Evolutionary conservation across 371 early-diverging fungal genomes (phyloP), one percentile per base, ranked within the genome.

Genomic region (Lichtheimia corymbifera): DNA sequence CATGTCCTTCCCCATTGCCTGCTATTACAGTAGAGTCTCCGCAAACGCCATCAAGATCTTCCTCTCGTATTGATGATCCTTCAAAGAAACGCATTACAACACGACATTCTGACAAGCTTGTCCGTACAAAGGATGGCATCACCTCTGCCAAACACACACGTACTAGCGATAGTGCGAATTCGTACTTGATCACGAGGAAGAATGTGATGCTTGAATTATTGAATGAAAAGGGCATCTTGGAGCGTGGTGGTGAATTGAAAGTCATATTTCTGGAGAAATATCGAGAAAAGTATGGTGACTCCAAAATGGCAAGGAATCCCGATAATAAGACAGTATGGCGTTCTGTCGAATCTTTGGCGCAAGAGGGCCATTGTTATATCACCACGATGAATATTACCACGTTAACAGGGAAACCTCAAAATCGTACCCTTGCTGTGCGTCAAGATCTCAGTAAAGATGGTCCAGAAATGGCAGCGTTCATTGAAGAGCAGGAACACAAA

Each of bases 101-200:
- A 35, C 35, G 35, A 9, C 35, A 35, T 11, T 35, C 35, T 35
- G 35, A 35, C 43, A 53, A 53, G 14, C n/a, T 61, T 20, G 3
- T 41, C 18, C 53, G 44, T 14, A 44, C 54, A 3, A 53, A 61
- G n/a, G 20, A 15, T 9, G 61, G 61, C 14, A 42, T 61, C 14
- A 25, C 7, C 5, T 42, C 45, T 42, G 45, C 53, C 6, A 35
- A 43, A 14, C 61, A 61, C 27, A 15, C 24, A 14, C 44, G 45
- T 7, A n/a, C 15, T 14, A 55, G 18, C 18, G 9, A 4, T 3
- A 14, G n/a, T 12, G 43, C 14, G 15, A 61, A 61, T 28, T 20
- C 25, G 7, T 75, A 72, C 49, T 30, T 64, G 47, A 64, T 63
- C 28, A 42, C 53, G 7, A 75, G 79, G 40, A 58, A 65, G 13